A percentile compares a stretch with the other conserved stretches of the same genome.
Evolutionary conservation across 345 rosid genomes (phyloP).

Genomic region (Crucihimalaya himalaica): DNA sequence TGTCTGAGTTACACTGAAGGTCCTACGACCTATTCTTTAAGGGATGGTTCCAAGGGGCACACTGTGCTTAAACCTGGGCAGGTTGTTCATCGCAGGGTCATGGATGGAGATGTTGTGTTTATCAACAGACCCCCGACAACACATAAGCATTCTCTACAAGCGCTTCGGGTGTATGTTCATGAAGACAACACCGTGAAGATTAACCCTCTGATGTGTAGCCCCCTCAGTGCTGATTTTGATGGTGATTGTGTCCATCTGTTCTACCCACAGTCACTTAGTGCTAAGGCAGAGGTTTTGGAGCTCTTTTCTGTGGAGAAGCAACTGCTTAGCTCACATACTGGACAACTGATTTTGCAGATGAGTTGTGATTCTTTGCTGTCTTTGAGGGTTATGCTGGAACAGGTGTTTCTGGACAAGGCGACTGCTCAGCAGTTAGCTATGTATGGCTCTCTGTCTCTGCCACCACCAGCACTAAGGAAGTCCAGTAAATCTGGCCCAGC

Average conservation of each 20-base stretch:
- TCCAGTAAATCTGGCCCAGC: constrained; percentile 43
- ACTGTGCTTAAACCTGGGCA: constrained; percentile 80
- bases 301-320: constrained; percentile 94
- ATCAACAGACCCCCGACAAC: constrained; percentile 96
- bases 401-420: constrained; percentile 50
- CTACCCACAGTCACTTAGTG: constrained; percentile 85
- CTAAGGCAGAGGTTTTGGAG: constrained; percentile 94
- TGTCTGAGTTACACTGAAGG: constrained; percentile 84
- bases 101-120: constrained; percentile 94
- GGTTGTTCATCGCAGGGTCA: constrained; percentile 77
- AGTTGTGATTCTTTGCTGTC: constrained; percentile 77
- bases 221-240: constrained; percentile 96
- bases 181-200: constrained; percentile 95
- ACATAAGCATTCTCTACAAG: constrained; percentile 92
- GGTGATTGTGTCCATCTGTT: constrained; percentile 94
- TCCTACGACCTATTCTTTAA: constrained; percentile 66
- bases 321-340: constrained; percentile 89
- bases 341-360: constrained; percentile 73
- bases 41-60: constrained; percentile 93
- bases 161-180: constrained; percentile 85
- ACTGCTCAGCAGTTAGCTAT: constrained; percentile 75
- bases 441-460: constrained; percentile 64
- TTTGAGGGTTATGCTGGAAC: constrained; percentile 61
- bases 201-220: constrained; percentile 90
- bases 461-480: constrained; percentile 67